Evolutionary conservation across 1,284 basidiomycete species (phyloP), one percentile per base, ranked within the genome.

Genomic region (Ganoderma boninense): DNA sequence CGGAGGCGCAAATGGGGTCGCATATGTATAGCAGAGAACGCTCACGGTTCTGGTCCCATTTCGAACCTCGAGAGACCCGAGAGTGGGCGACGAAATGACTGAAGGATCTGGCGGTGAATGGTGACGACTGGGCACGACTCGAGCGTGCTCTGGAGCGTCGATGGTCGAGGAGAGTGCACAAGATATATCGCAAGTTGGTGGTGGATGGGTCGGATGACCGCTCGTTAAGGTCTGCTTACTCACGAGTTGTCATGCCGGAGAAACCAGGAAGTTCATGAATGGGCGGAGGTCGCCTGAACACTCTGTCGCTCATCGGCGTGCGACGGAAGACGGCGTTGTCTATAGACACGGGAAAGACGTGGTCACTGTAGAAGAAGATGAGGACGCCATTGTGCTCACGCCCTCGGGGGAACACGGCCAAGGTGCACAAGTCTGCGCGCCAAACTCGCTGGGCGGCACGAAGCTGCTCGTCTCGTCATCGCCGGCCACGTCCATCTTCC

Each of bases 21-120:
- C 40, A 26, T 29, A 62, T 40, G 43, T 62, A 61, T 42, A 62
- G 42, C 23, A 52, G 46, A 32, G 40, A 59, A 59, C 49, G 66
- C 75, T 75, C 73, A 76, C 75, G 71, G 68, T 64, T 75, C 74
- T 62, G 62, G 56, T 32, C 69, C 69, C 75, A 76, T 76, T 40
- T 62, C 61, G 69, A 72, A 69, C 62, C 66, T 67, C 64, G 69
- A 71, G 62, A 73, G 57, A 64, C 64, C 64, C 67, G 69, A 71
- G 62, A 73, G 57, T 61, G 67, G 62, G 62, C 73, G 73, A 40
- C 69, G 67, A 29, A 74, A 59, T 2, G 61, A 40, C 5, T 42
- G 42, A 14, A 65, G 16, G 32, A 63, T 23, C 62, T 68, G 71
- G 66, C 68, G 71, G 68, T 66, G 70, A 72, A 74, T 74, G 73